These are phyloP conservation scores for Favolaschia claudopus DNA, from an alignment of 768 basidiomycete genomes.

Conservation along the genomic window DNA sequence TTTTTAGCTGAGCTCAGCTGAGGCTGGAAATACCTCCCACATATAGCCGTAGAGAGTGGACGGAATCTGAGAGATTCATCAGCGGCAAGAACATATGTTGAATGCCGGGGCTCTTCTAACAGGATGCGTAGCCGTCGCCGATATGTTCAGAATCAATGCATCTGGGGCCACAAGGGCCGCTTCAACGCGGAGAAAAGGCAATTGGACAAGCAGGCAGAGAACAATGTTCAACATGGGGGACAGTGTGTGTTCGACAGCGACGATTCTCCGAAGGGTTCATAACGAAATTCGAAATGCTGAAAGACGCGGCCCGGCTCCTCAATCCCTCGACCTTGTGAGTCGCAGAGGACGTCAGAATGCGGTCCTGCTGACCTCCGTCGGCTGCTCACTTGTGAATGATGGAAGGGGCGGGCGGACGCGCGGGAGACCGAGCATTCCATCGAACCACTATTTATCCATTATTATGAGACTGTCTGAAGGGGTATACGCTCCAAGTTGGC, in stretches of 20 bases:
- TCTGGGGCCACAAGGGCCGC: conserved; percentile 36
- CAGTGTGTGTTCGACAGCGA: background rate
- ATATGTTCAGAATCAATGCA: conserved; percentile 36
- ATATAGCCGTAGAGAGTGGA: conserved; percentile 43
- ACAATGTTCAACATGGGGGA: conserved; percentile 1
- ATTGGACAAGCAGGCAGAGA: background rate
- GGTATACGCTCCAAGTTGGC: too few relatives aligned
- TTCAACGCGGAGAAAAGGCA: background rate
- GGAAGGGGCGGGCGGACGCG: background rate
- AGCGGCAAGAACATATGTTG: background rate
- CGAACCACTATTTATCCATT: too few relatives aligned
- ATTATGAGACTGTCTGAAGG: too few relatives aligned
- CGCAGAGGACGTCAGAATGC: background rate
- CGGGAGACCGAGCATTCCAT: background rate
- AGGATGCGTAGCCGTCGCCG: conserved; percentile 35
- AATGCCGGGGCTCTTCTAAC: background rate
- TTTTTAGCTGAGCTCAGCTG: background rate
- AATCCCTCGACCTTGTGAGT: background rate
- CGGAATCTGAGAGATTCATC: conserved; percentile 27
- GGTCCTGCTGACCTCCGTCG: conserved; percentile 1
- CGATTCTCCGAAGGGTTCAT: background rate
- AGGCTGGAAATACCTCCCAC: conserved; percentile 40
- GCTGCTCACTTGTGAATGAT: background rate
- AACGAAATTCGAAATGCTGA: background rate
- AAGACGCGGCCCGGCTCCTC: background rate